A percentile compares a stretch with the other conserved stretches of the same genome.
Evolutionary conservation across 192 early-diverging fungal species (phyloP).

Genomic region (Backusella tarrabulga): DNA sequence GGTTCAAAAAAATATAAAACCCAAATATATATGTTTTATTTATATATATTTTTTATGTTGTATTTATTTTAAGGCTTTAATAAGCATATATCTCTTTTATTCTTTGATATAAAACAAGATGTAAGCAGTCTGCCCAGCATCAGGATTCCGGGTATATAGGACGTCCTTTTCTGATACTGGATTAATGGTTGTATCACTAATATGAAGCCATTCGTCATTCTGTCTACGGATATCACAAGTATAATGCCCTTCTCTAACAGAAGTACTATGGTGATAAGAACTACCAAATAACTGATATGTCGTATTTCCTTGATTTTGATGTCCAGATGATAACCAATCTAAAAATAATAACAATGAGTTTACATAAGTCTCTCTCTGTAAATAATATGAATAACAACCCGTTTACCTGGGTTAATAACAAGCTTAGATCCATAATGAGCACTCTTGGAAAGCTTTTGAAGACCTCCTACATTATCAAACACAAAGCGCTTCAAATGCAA

Average conservation of each 20-base stretch:
- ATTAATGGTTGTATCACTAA: slow-evolving; percentile 86
- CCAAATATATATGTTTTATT: too few relatives aligned
- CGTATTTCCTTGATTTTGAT: slow-evolving; percentile 39
- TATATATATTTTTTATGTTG: too few relatives aligned
- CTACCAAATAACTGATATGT: slow-evolving; percentile 77
- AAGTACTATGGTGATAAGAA: slow-evolving; percentile 92
- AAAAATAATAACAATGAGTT: neutral
- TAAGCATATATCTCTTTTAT: too few relatives aligned
- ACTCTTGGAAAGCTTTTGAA: slow-evolving; percentile 63
- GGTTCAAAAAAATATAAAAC: too few relatives aligned
- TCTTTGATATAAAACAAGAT: slow-evolving; percentile 35
- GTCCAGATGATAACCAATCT: slow-evolving; percentile 61
- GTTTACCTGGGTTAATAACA: slow-evolving; percentile 57
- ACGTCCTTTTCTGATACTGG: slow-evolving; percentile 60
- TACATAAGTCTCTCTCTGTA: too few relatives aligned
- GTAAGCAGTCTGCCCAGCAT: slow-evolving; percentile 66
- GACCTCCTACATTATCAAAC: too few relatives aligned
- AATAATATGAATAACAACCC: neutral
- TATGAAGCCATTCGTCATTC: slow-evolving; percentile 79
- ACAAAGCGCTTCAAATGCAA: too few relatives aligned
- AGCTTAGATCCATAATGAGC: slow-evolving; percentile 69
- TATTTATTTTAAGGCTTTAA: too few relatives aligned
- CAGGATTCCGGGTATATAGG: slow-evolving; percentile 29
- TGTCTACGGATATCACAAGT: slow-evolving; percentile 86
- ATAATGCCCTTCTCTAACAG: slow-evolving; percentile 94